Evolutionary conservation across 305 asterid genomes (phyloP).

Genomic region (Fraxinus latifolia): DNA sequence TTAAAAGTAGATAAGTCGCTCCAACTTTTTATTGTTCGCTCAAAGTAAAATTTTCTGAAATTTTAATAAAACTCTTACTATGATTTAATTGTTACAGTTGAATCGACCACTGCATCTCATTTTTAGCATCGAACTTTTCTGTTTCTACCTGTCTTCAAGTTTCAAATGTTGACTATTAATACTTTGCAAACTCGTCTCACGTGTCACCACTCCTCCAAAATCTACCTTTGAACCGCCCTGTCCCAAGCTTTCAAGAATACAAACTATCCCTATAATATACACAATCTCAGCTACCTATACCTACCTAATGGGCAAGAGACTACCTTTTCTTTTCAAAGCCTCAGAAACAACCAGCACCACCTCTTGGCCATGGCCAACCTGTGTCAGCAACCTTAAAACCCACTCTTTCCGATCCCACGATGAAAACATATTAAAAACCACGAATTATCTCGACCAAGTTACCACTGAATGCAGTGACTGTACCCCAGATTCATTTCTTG

Average conservation of each 20-base stretch:
- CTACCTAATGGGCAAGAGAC: slow-evolving; percentile 37
- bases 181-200: background rate
- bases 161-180: background rate
- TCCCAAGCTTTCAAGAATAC: slow-evolving; percentile 3
- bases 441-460: slow-evolving; percentile 20
- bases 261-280: background rate
- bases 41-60: background rate
- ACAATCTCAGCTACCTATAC: background rate
- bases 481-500: background rate
- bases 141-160: background rate
- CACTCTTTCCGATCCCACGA: slow-evolving; percentile 50
- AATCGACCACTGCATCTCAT: background rate
- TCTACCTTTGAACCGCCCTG: background rate
- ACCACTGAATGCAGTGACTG: background rate
- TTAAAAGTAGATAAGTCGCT: too few relatives aligned
- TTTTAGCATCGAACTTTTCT: background rate
- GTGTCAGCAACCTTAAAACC: slow-evolving; percentile 52
- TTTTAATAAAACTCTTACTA: background rate
- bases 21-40: too few relatives aligned
- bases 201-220: slow-evolving; percentile 18
- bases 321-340: slow-evolving; percentile 59
- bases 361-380: slow-evolving; percentile 58
- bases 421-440: slow-evolving; percentile 33
- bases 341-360: slow-evolving; percentile 30
- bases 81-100: background rate